These are phyloP conservation scores for Sindora glabra DNA, from an alignment of 306 rosid genomes.

Conservation along the genomic window DNA sequence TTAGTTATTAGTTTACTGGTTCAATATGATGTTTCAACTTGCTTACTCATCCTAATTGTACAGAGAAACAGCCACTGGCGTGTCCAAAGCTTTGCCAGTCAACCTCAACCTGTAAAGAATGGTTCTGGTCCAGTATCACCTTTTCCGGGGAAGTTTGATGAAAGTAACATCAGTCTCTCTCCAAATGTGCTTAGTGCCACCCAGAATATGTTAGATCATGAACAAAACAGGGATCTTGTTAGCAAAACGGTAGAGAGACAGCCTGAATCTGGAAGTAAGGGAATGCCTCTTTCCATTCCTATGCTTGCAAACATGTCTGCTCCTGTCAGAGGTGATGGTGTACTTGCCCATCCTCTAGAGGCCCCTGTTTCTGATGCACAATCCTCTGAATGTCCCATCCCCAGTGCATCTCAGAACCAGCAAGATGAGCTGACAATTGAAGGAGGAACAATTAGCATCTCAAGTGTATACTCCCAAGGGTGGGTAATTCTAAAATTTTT, in stretches of 20 bases:
- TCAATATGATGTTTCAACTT: not conserved
- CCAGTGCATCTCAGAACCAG: conserved; percentile 43
- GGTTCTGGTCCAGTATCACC: conserved; percentile 54
- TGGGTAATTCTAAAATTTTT: conserved; percentile 30
- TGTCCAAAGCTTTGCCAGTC: conserved; percentile 62
- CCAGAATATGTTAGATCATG: conserved; percentile 49
- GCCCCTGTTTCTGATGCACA: conserved; percentile 61
- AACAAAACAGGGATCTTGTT: conserved; percentile 45
- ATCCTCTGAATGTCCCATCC: conserved; percentile 46
- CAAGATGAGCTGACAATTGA: conserved; percentile 63
- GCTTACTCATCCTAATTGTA: conserved; percentile 18
- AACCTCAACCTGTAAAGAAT: conserved; percentile 57
- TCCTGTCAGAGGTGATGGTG: conserved; percentile 58
- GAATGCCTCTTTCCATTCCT: conserved; percentile 40
- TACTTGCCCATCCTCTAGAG: conserved; percentile 60
- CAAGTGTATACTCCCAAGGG: conserved; percentile 94
- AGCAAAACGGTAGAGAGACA: conserved; percentile 47
- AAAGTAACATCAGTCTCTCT: conserved; percentile 46
- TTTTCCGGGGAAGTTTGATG: conserved; percentile 78
- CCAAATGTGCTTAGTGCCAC: conserved; percentile 52
- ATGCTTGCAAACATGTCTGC: conserved; percentile 43
- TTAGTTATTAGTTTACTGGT: not conserved
- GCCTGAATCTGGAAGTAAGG: conserved; percentile 60
- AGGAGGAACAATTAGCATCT: conserved; percentile 92
- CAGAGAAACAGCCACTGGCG: conserved; percentile 99